Evolutionary conservation across 352 stramenopile genomes (phyloP), one percentile per base, ranked within the genome.

Genomic region (Phytophthora sojae): DNA sequence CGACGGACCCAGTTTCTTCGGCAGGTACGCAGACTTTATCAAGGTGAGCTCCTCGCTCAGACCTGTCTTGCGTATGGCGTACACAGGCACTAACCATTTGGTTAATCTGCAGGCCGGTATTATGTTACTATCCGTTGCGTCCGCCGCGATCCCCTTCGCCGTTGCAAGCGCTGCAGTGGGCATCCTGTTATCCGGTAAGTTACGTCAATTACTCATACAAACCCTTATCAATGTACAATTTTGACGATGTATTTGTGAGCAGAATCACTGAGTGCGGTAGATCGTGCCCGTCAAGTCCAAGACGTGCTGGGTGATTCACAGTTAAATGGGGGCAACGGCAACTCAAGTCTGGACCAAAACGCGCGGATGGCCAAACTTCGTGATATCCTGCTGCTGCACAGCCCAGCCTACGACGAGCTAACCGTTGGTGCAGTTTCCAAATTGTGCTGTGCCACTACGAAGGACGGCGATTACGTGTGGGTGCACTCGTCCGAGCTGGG

Each of bases 401-500:
- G 29, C 8, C 32, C n/a, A 60, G 9, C 35, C 6, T 29, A 30
- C 11, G 30, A 37, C 32, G n/a, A 50, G 11, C 7, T 19, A 2
- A 50, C 32, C 6, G 30, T 60, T 11, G 35, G n/a, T 19, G 19
- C 14, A 32, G n/a, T 6, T 4, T 49, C 17, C 30, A 21, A 21
- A 6, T 50, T 60, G 19, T 21, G n/a, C n/a, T 35, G 54, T 37
- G 54, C 25, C 8, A 29, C 32, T 37, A 23, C 35, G 15, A 39
- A 60, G 6, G 23, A 55, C 0, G 54, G 30, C 8, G 9, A 4
- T 21, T 60, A 60, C 54, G 9, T 60, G 7, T 60, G 54, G 54
- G 54, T 60, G 49, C n/a, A 29, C 21, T n/a, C n/a, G 19, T 29
- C 49, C 5, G 49, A 55, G 12, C 25, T 19, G 9, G 14, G 12